phyloP scores from a whole-genome alignment of 2,329 filamentous ascomycete species.

The Phialophora macrospora region DNA sequence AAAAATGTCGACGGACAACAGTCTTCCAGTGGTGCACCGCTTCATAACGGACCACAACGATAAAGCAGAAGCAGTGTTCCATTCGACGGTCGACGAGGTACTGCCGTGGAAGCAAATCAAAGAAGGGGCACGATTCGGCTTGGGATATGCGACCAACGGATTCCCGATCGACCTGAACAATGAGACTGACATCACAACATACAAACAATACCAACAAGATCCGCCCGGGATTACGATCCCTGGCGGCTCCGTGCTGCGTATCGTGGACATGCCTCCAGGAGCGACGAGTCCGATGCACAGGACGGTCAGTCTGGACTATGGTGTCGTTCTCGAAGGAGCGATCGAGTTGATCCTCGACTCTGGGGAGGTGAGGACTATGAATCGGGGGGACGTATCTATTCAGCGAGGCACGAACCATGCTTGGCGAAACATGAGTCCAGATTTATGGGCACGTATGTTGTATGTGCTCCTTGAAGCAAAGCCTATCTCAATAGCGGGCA shows the following conservation, averaged over 20 bases:
- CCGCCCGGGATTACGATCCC: constrained; percentile 30
- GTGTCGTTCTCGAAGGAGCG: constrained; percentile 59
- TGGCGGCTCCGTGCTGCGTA: constrained; percentile 31
- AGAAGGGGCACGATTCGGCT: constrained; percentile 13
- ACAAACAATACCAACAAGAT: constrained; percentile 25
- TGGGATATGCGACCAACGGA: constrained; percentile 26
- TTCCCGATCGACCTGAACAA: constrained; percentile 24
- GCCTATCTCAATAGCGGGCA: constrained; percentile 16
- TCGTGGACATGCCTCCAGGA: constrained; percentile 54
- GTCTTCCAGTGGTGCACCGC: constrained; percentile 16
- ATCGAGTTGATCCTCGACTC: constrained; percentile 58
- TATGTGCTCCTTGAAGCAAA: constrained; percentile 32
- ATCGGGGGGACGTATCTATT: constrained; percentile 58
- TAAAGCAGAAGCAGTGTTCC: constrained; percentile 27
- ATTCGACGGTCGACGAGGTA: not conserved
- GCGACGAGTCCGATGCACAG: constrained; percentile 56
- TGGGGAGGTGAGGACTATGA: constrained; percentile 54
- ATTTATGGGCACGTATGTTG: constrained; percentile 32
- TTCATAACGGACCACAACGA: constrained; percentile 31
- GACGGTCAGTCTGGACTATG: constrained; percentile 61
- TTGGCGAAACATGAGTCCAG: constrained; percentile 46
- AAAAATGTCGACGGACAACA: constrained; percentile 16
- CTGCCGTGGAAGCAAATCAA: constrained; percentile 10
- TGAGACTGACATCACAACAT: constrained; percentile 24
- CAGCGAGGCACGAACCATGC: constrained; percentile 54